Evolutionary conservation across 1,284 basidiomycete genomes (phyloP).

Genomic region (Exobasidium cylindrosporum): DNA sequence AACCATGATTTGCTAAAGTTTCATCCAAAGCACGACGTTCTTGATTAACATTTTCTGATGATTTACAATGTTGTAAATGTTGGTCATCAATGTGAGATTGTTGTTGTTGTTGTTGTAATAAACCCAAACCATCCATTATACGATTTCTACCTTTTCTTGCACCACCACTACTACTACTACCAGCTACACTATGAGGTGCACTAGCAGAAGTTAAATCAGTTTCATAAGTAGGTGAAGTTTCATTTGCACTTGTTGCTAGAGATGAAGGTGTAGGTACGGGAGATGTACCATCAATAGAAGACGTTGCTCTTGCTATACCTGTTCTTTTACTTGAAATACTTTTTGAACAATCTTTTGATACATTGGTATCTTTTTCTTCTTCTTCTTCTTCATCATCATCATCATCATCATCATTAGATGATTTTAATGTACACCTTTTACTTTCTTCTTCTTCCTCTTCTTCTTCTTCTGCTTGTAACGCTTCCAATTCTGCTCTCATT

Average conservation of each 20-base stretch:
- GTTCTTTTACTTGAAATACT: neutral
- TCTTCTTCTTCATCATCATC: neutral
- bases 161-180: neutral
- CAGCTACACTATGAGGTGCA: slow-evolving; percentile 13
- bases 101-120: neutral
- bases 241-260: slow-evolving; percentile 6
- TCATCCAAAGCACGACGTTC: slow-evolving; percentile 5
- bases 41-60: neutral
- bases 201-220: slow-evolving; percentile 15
- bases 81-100: neutral
- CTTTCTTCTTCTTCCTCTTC: slow-evolving; percentile 1
- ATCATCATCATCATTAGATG: neutral
- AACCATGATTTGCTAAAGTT: slow-evolving; percentile 8
- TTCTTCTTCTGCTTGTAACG: slow-evolving; percentile 31
- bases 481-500: slow-evolving; percentile 35
- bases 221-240: slow-evolving; percentile 11
- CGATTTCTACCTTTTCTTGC: neutral
- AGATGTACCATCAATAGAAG: slow-evolving; percentile 3
- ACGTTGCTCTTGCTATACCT: neutral
- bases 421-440: neutral
- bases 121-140: slow-evolving; percentile 3
- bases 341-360: neutral
- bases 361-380: neutral
- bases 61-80: too few species aligned
- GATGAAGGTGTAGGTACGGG: slow-evolving; percentile 9